Evolutionary conservation across 2,329 filamentous ascomycete genomes (phyloP).

Genomic region (Remersonia thermophila): DNA sequence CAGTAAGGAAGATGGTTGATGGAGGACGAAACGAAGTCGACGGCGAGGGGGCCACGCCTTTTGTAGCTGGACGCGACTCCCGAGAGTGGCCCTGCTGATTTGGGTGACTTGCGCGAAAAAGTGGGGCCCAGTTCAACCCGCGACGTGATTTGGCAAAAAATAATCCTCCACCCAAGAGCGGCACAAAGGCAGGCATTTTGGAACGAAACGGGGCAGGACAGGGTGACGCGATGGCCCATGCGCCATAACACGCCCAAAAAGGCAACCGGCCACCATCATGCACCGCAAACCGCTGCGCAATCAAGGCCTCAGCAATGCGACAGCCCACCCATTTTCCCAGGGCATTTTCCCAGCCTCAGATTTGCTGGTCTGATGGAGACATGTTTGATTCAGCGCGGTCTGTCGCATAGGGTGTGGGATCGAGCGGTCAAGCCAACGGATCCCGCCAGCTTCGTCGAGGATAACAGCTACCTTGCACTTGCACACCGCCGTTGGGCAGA

Average conservation of each 20-base stretch:
- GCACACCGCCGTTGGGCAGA: too few species aligned
- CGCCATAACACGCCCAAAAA: conserved; percentile 16
- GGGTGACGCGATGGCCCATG: conserved; percentile 18
- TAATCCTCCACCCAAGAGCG: conserved; percentile 10
- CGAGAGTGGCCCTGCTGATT: conserved; percentile 47
- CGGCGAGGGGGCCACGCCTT: conserved; percentile 41
- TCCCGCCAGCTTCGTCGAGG: too few species aligned
- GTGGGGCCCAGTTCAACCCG: conserved; percentile 10
- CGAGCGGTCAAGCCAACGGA: too few species aligned
- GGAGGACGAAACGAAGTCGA: conserved; percentile 26
- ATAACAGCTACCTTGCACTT: too few species aligned
- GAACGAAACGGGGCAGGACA: conserved; percentile 1
- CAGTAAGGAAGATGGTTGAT: conserved; percentile 18
- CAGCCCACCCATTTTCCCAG: conserved; percentile 2
- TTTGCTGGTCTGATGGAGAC: too few species aligned
- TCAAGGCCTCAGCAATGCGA: neutral
- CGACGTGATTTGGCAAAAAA: conserved; percentile 20
- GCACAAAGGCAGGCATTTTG: conserved; percentile 3
- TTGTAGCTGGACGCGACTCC: conserved; percentile 48
- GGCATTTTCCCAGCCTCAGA: too few species aligned
- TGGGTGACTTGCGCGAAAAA: conserved; percentile 20
- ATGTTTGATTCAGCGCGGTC: too few species aligned
- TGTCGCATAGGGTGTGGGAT: too few species aligned
- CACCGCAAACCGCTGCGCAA: too few species aligned
- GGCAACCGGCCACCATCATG: conserved; percentile 1